These are phyloP conservation scores for Mayamaea pseudoterrestris DNA, from an alignment of 108 stramenopile species.

Conservation along the genomic window DNA sequence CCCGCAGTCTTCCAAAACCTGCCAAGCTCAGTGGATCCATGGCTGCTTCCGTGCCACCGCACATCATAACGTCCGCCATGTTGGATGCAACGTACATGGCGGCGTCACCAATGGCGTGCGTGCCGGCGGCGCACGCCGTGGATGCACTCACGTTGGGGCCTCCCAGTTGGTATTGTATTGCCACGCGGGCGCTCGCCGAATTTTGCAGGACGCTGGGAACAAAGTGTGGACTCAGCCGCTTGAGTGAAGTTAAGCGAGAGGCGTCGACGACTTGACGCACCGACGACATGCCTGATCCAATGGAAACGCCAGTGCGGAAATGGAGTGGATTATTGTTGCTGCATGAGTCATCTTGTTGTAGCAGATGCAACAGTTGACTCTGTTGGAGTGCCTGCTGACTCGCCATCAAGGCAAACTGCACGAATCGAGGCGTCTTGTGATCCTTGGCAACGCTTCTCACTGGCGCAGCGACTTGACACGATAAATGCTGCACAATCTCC, in stretches of 20 bases:
- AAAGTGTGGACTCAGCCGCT: constrained; percentile 82
- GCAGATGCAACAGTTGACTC: constrained; percentile 28
- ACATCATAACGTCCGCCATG: constrained; percentile 85
- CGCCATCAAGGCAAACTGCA: constrained; percentile 68
- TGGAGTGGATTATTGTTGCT: not conserved
- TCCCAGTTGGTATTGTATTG: constrained; percentile 44
- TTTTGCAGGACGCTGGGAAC: constrained; percentile 90
- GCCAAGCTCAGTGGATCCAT: constrained; percentile 82
- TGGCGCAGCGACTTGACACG: constrained; percentile 75
- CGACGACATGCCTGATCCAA: constrained; percentile 86
- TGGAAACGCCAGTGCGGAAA: constrained; percentile 50
- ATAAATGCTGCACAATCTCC: constrained; percentile 24
- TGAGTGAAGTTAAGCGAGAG: constrained; percentile 21
- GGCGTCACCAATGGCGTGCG: constrained; percentile 90
- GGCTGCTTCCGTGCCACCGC: constrained; percentile 90
- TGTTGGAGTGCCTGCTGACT: constrained; percentile 50
- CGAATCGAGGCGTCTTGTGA: constrained; percentile 49
- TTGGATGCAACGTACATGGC: constrained; percentile 72
- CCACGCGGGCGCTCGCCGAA: constrained; percentile 67
- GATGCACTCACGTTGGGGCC: constrained; percentile 82
- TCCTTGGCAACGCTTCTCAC: constrained; percentile 30
- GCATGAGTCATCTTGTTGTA: constrained; percentile 1
- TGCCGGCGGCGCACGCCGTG: constrained; percentile 93
- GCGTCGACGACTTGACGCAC: constrained; percentile 67
- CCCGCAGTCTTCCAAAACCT: constrained; percentile 87